A percentile compares a stretch with the other conserved stretches of the same genome.
Evolutionary conservation across 441 rosid species (phyloP).

Genomic region (Populus hybrid): DNA sequence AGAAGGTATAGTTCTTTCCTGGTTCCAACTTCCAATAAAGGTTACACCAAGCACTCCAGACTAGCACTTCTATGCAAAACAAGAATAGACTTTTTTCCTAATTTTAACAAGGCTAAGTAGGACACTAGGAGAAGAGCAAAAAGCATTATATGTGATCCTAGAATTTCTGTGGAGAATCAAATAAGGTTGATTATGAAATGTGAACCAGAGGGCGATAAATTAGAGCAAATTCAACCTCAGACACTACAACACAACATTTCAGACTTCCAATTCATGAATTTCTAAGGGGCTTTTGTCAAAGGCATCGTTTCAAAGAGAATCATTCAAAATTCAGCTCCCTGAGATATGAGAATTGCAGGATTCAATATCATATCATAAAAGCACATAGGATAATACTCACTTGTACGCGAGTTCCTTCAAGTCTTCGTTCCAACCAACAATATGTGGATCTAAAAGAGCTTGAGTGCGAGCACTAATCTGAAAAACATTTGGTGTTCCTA

Average conservation of each 20-base stretch:
- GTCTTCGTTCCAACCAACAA: constrained; percentile 85
- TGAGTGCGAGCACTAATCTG: constrained; percentile 70
- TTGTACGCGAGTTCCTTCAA: constrained; percentile 91
- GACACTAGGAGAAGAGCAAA: no score
- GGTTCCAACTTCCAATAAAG: background rate
- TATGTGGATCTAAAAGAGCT: constrained; percentile 78
- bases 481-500: constrained; percentile 92
- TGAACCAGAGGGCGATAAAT: background rate
- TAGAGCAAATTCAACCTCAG: background rate
- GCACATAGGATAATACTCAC: constrained; percentile 41
- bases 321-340: background rate
- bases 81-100: no score
- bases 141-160: background rate
- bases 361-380: background rate
- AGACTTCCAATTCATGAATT: background rate
- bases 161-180: background rate
- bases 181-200: background rate
- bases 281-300: background rate
- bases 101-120: no score
- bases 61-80: background rate
- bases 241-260: background rate
- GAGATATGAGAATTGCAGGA: background rate
- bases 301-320: background rate
- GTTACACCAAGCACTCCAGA: no score
- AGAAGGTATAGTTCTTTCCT: no score